These are phyloP conservation scores for Mycena sp. DNA, from an alignment of 1,284 basidiomycete genomes.

Conservation along the genomic window DNA sequence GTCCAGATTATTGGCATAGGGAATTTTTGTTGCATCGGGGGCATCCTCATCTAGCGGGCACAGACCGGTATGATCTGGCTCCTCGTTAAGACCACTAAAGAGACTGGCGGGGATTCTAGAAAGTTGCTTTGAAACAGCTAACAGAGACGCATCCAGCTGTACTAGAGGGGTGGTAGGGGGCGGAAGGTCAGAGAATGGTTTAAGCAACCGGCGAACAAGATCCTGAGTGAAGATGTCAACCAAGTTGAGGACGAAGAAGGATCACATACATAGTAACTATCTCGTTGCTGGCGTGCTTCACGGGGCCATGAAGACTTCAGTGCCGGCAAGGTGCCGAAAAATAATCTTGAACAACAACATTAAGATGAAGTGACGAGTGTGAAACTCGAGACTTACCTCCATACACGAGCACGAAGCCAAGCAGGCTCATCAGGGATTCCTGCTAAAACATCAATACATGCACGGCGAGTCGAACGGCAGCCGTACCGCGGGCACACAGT, in stretches of 20 bases:
- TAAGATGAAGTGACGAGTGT: constrained; percentile 11
- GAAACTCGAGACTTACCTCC: constrained; percentile 62
- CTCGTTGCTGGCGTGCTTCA: constrained; percentile 67
- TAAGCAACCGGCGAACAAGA: constrained; percentile 69
- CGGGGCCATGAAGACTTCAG: constrained; percentile 67
- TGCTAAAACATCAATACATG: constrained; percentile 38
- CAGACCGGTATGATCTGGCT: constrained; percentile 53
- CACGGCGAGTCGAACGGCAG: not conserved
- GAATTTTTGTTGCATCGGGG: constrained; percentile 56
- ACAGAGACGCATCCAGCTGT: constrained; percentile 57
- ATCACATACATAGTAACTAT: constrained; percentile 72
- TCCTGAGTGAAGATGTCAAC: constrained; percentile 54
- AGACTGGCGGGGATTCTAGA: constrained; percentile 63
- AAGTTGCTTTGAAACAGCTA: constrained; percentile 64
- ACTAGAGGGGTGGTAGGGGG: constrained; percentile 54
- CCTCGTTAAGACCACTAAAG: constrained; percentile 59
- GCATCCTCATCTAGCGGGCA: constrained; percentile 68
- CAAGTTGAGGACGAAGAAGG: not conserved
- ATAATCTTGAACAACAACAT: constrained; percentile 52
- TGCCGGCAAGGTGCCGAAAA: constrained; percentile 68
- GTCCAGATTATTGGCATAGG: constrained; percentile 62
- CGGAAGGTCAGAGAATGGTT: constrained; percentile 60
- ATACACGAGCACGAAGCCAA: constrained; percentile 77
- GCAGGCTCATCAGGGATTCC: constrained; percentile 76
- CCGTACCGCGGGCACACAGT: constrained; percentile 67